Evolutionary conservation across 306 rosid genomes (phyloP), one percentile per base, ranked within the genome.

Genomic region (Pterocarpus santalinus): DNA sequence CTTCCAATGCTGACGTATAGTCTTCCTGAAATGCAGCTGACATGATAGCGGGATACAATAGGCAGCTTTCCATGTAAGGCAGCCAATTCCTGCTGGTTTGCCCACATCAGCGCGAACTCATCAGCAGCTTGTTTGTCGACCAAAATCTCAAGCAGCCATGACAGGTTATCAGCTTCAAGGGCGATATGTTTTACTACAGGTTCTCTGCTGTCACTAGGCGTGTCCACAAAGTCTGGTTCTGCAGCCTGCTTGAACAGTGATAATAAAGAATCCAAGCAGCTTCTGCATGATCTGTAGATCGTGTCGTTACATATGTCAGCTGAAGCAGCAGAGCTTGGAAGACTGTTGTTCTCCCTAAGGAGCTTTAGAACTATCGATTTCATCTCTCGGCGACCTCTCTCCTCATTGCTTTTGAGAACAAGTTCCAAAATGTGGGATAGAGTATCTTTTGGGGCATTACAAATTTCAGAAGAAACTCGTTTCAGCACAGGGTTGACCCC

Each of bases 301-400:
- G 86, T 85, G 81, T 90, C 93, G 33, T 39, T 85, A 79, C 90
- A 94, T 79, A 90, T 65, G 78, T 86, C 91, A 61, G 88, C 65
- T 68, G 97, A 77, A 73, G 80, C 80, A 1, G 88, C 77, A 65
- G 84, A 61, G 85, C 84, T 84, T 35, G 91, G 83, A 65, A 81
- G 82, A 58, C 85, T 84, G 81, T 88, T 90, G 64, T 88, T 88
- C 86, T 94, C 98, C 84, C 80, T 90, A 41, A 92, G 94, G 64
- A 94, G 98, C 88, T 90, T 91, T 75, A 92, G 92, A 70, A 94
- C 97, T 28, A 91, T 74, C 16, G 93, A 86, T 85, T 92, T 94
- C 98, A 94, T 92, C 88, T 94, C 98, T 4, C 93, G 91, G 51
- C 97, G 94, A 66, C 97, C 89, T 85, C 91, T 88, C 81, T 94